Evolutionary conservation across 257 asterid genomes (phyloP).

Genomic region (Fraxinus quadrangulata): DNA sequence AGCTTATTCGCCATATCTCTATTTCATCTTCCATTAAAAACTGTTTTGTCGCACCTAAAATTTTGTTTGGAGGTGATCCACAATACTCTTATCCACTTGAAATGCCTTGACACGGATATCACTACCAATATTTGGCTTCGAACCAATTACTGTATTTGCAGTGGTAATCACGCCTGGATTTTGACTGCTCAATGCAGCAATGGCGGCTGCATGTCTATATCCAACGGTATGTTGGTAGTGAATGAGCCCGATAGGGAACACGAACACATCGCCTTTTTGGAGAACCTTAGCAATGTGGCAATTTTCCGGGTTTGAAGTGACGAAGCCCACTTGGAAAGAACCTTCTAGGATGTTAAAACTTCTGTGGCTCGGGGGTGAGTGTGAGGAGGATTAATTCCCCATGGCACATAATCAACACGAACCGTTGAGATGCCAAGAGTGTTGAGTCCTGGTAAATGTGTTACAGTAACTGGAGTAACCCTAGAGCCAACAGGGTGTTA

Average conservation of each 20-base stretch:
- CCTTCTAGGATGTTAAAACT: too few relatives aligned
- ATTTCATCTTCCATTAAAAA: too few relatives aligned
- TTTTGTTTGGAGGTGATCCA: neutral
- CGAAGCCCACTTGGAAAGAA: too few relatives aligned
- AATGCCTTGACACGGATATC: conserved; percentile 20
- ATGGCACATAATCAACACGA: neutral
- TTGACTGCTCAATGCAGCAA: conserved; percentile 21
- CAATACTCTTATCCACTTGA: conserved; percentile 6
- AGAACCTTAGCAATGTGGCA: too few relatives aligned
- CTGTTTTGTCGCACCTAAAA: neutral
- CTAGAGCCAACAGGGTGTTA: too few relatives aligned
- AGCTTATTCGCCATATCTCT: neutral
- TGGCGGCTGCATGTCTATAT: neutral
- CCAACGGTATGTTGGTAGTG: conserved; percentile 23
- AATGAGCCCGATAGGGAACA: neutral
- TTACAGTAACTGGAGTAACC: too few relatives aligned
- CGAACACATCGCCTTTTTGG: too few relatives aligned
- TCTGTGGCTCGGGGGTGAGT: neutral
- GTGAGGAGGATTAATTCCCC: neutral
- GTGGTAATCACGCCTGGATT: conserved; percentile 19
- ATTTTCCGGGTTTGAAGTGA: too few relatives aligned
- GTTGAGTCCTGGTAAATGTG: too few relatives aligned
- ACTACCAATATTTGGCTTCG: neutral
- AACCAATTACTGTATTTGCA: conserved; percentile 13
- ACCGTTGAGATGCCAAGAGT: too few relatives aligned